Base-by-base conservation (phyloP, 306 rosid genomes). In the Hippophae gyantsensis region DNA sequence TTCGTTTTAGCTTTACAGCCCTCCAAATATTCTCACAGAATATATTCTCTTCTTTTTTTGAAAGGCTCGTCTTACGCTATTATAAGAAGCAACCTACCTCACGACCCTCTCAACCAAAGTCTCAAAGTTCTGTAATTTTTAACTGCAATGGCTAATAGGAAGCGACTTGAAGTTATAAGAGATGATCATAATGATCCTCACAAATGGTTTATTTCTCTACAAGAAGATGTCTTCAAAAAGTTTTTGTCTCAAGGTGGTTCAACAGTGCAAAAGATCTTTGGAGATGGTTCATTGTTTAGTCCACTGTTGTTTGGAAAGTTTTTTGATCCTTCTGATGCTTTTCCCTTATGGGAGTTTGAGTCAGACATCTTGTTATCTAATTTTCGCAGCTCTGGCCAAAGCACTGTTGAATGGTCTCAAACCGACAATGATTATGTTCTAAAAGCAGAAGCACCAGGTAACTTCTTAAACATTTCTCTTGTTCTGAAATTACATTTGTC, bases 311-410 rank as follows among this genome's bases (percentile, higher is more conserved):
- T 87, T 54, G 96, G 96, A 26, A 92, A 87, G 60, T 87, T 81
- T 75, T 92, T 92, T 63, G 96, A 92, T 72, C 98, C 98, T 63
- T 89, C 95, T 49, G 98, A 92, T 70, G 96, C 98, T 18, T 92
- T 92, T 67, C 98, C 98, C 25, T 81, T 92, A 0, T 87, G 96
- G 98, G 98, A 92, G 50, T 81, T 92, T 72, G 96, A 92, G 65
- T 81, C 95, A 2, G 93, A 92, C 54, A 49, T 73, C 40, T 73
- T 92, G 74, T 68, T 92, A 69, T 76, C 87, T 41, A 70, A 76
- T 65, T 79, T 85, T 52, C 71, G 82, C 64, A 82, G 72, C 76
- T 71, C 79, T 3, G 82, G 75, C 54, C 86, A 78, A 73, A 77
- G 61, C 58, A 59, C 87, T 6, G 77, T 81, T 8, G 95, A 92